Percentiles rank a stretch among this genome's conserved stretches.
phyloP scores from a whole-genome alignment of 306 rosid species.

The Biancaea sappan region DNA sequence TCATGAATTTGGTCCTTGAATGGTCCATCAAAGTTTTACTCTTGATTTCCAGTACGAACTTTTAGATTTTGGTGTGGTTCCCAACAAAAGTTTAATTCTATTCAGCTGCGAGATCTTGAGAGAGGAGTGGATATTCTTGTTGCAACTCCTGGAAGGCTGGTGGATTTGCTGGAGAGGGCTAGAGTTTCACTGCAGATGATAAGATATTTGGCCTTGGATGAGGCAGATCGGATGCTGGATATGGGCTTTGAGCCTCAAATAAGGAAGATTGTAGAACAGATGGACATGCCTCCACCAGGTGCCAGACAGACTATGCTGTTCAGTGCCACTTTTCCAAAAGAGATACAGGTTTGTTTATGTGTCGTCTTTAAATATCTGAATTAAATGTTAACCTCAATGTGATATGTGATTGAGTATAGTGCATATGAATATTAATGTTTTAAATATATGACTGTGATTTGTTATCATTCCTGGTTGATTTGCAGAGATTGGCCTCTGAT shows the following conservation, averaged over 20 bases:
- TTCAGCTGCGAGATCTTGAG: slow-evolving; percentile 86
- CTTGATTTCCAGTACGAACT: neutral
- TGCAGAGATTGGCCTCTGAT: slow-evolving; percentile 98
- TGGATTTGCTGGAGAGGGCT: slow-evolving; percentile 89
- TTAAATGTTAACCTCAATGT: neutral
- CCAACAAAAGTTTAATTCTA: slow-evolving; percentile 30
- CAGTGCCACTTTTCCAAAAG: slow-evolving; percentile 91
- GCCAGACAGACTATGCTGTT: slow-evolving; percentile 82
- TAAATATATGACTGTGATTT: slow-evolving; percentile 16
- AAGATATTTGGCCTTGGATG: slow-evolving; percentile 47
- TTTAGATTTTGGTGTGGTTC: slow-evolving; percentile 1
- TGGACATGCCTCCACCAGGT: slow-evolving; percentile 93
- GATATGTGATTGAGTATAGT: neutral
- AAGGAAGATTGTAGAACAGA: slow-evolving; percentile 61
- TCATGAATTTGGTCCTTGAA: neutral
- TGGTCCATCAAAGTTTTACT: slow-evolving; percentile 9
- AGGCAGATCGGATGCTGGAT: slow-evolving; percentile 54
- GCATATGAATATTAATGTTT: slow-evolving; percentile 14
- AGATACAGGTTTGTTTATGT: slow-evolving; percentile 73
- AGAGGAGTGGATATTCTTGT: slow-evolving; percentile 95
- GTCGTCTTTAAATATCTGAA: neutral
- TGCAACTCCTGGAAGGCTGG: slow-evolving; percentile 95
- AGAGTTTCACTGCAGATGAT: slow-evolving; percentile 78
- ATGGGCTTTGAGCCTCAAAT: slow-evolving; percentile 60
- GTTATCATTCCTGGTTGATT: slow-evolving; percentile 31